Evolutionary conservation across 2,329 filamentous ascomycete genomes (phyloP), one percentile per base, ranked within the genome.

Genomic region (Calonectria hawksworthii): DNA sequence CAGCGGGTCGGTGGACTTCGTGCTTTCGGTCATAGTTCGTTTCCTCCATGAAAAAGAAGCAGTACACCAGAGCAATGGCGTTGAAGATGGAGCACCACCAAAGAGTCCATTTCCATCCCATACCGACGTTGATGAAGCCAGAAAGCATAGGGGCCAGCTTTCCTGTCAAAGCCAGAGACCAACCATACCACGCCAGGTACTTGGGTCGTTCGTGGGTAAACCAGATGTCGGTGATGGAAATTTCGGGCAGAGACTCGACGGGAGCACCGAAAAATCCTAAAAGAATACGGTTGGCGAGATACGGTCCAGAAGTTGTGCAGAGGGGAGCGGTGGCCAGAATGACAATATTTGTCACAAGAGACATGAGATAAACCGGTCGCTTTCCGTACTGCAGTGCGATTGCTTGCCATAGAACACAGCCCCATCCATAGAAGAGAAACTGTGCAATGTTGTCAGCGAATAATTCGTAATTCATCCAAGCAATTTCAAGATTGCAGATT

Each of bases 11-110:
- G 26, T 76, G 65, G 1, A 66, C 56, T 28, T 63, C 56, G 38
- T 75, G 70, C 41, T 76, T 66, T 65, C 66, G 78, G 50, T 86
- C 80, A 75, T 90, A 91, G 34, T 86, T 85, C 4, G 89, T 89
- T 80, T 92, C 90, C 77, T 91, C 89, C 67, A 90, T 89, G 68
- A 91, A 85, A 64, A 91, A 84, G 81, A 91, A 90, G 23, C 81
- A 81, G 63, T 79, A 80, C 3, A 85, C 65, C n/a, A 84, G 79
- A 6, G 76, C 80, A 10, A 82, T 73, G 2, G 72, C 82, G 47
- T 78, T 78, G 30, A 79, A 83, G 13, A 85, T 84, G 21, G 81
- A 80, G n/a, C 79, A 78, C 75, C 82, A 82, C 67, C 81, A 82
- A 61, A 85, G 79, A 16, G 81, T 81, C 82, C 83, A 83, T 59